Evolutionary conservation across 441 rosid species (phyloP).

Genomic region (Croton setiger): DNA sequence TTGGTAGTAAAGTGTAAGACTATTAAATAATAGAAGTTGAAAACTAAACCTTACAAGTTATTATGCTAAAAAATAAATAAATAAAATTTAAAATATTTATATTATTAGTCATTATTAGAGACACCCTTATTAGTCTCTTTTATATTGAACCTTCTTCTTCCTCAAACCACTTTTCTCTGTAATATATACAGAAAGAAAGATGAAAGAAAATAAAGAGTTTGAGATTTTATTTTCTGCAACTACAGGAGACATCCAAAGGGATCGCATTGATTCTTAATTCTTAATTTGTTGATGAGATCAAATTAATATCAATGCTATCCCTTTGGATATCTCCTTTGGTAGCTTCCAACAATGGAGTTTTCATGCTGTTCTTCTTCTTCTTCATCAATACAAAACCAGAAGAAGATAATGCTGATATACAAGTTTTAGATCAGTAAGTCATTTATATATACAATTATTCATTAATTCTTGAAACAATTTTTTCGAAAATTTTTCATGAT

Average conservation of each 20-base stretch:
- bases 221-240: constrained; percentile 28
- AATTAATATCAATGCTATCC: constrained; percentile 53
- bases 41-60: no score
- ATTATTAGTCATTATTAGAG: constrained; percentile 26
- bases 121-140: constrained; percentile 34
- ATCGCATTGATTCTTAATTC: constrained; percentile 88
- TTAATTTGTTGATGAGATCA: constrained; percentile 51
- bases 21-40: no score
- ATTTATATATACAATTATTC: not conserved
- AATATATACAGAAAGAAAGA: constrained; percentile 17
- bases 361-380: not conserved
- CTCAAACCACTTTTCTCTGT: constrained; percentile 31
- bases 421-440: constrained; percentile 26
- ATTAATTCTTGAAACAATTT: not conserved
- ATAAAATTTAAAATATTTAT: not conserved
- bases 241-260: constrained; percentile 98
- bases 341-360: constrained; percentile 35
- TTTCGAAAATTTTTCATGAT: no score
- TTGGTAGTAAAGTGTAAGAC: no score
- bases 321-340: constrained; percentile 92
- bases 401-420: constrained; percentile 14
- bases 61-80: no score
- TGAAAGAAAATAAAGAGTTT: not conserved
- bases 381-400: not conserved
- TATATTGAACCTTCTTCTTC: constrained; percentile 35